A percentile compares a stretch with the other conserved stretches of the same genome.
Conservation (phyloP, 2,329 filamentous ascomycete genomes). For the Ustulina deusta region DNA sequence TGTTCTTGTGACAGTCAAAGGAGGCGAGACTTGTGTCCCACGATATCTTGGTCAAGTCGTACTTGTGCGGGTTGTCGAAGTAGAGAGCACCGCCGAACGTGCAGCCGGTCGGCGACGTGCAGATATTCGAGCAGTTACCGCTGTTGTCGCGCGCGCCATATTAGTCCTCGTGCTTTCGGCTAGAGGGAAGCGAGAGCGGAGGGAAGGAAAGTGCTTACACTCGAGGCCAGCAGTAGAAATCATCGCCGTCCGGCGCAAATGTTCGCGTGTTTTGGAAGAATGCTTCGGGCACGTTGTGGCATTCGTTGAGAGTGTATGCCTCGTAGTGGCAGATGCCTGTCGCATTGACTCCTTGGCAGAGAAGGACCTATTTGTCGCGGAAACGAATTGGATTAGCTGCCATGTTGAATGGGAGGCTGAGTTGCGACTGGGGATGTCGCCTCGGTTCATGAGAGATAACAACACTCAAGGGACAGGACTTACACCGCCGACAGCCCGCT, state of each 20-base stretch:
- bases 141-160: slow-evolving; percentile 41
- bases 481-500: slow-evolving; percentile 62
- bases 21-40: slow-evolving; percentile 59
- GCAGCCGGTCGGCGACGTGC: slow-evolving; percentile 65
- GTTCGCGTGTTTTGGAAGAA: slow-evolving; percentile 59
- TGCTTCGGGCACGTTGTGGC: slow-evolving; percentile 59
- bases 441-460: neutral
- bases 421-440: neutral
- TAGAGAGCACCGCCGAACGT: slow-evolving; percentile 63
- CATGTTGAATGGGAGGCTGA: neutral
- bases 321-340: slow-evolving; percentile 61
- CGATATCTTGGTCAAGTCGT: slow-evolving; percentile 58
- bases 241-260: slow-evolving; percentile 64
- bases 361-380: slow-evolving; percentile 55
- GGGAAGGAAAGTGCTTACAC: slow-evolving; percentile 43
- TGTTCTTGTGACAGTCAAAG: slow-evolving; percentile 54
- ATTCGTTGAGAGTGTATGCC: slow-evolving; percentile 58
- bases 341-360: slow-evolving; percentile 64
- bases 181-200: neutral
- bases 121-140: slow-evolving; percentile 57
- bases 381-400: slow-evolving; percentile 21
- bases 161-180: slow-evolving; percentile 7
- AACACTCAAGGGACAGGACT: slow-evolving; percentile 43
- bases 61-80: slow-evolving; percentile 61
- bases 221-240: slow-evolving; percentile 62